Evolutionary conservation across 2,329 filamentous ascomycete species (phyloP), one percentile per base, ranked within the genome.

Genomic region (Scleromitrula shiraiana): DNA sequence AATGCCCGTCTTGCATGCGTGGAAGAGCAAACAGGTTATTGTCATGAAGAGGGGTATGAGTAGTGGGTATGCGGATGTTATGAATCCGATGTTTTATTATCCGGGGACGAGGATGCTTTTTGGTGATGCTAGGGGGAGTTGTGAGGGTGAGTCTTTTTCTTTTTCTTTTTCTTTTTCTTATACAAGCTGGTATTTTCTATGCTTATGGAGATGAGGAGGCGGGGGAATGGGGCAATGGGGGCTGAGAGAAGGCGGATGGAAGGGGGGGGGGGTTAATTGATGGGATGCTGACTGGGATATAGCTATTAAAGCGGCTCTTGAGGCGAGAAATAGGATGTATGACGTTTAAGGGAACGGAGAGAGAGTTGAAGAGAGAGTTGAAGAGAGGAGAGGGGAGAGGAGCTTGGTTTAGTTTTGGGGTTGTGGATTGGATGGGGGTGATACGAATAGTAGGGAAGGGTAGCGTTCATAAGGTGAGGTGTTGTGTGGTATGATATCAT

Each of bases 71-170:
- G 87, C 89, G 17, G 88, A 95, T 67, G 87, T 95, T 8, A 85
- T 85, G 9, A 95, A 95, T 63, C 88, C 89, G 1, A 90, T 95
- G 87, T 93, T 94, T 67, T 93, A 83, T 67, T 91, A 90, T 85
- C 83, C 85, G 3, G 84, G 84, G 43, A 89, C 88, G 2, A 86
- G 84, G 69, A 95, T 95, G 89, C 66, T 95, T 50, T 95, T 95
- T 68, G 88, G 89, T 22, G 89, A 95, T 69, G 89, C 89, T 17
- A 91, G 88, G 70, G 76, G 79, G 51, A 85, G 83, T 50, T 91
- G 86, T 62, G 87, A 93, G 70, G 85, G 82, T 85, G 61, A 49
- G 57, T 58, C 39, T 40, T 35, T 5, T 44, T 30, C 1, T 23
- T 12, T 35, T 14, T 7, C 12, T 46, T 2, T 29, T 27, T 62